Evolutionary conservation across 257 asterid species (phyloP).

Genomic region (Solanum habrochaites): DNA sequence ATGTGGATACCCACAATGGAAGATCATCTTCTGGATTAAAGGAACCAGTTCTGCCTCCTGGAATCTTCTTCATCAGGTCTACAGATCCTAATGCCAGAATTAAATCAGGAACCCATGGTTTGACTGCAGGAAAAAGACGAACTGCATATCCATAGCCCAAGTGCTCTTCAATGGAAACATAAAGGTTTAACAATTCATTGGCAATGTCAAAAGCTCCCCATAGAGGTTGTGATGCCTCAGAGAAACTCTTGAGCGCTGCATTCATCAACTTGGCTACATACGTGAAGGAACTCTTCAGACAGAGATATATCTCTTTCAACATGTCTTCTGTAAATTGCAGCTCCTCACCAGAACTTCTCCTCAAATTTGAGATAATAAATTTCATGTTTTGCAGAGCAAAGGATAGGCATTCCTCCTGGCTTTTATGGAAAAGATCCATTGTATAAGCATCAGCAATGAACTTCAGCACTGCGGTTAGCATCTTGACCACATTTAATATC

Average conservation of each 20-base stretch:
- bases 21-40: conserved; percentile 15
- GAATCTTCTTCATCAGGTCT: conserved; percentile 31
- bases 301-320: conserved; percentile 31
- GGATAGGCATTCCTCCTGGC: conserved; percentile 44
- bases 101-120: conserved; percentile 81
- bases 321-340: conserved; percentile 38
- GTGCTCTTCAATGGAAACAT: conserved; percentile 55
- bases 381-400: conserved; percentile 35
- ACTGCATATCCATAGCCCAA: conserved; percentile 50
- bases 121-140: conserved; percentile 40
- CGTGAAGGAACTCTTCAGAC: conserved; percentile 68
- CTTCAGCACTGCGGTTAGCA: conserved; percentile 57
- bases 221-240: conserved; percentile 26
- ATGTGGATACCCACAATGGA: conserved; percentile 49
- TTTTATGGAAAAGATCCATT: conserved; percentile 26
- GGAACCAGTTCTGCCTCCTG: conserved; percentile 7
- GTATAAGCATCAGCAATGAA: conserved; percentile 61
- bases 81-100: conserved; percentile 58
- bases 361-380: conserved; percentile 36
- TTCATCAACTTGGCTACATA: conserved; percentile 73
- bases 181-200: conserved; percentile 43
- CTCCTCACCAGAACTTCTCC: conserved; percentile 22
- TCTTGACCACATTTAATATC: conserved; percentile 35
- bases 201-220: conserved; percentile 34
- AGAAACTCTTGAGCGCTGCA: conserved; percentile 30